A percentile compares a stretch with the other conserved stretches of the same genome.
Conservation (phyloP, 352 stramenopile genomes). For the Phytophthora podocarpi region DNA sequence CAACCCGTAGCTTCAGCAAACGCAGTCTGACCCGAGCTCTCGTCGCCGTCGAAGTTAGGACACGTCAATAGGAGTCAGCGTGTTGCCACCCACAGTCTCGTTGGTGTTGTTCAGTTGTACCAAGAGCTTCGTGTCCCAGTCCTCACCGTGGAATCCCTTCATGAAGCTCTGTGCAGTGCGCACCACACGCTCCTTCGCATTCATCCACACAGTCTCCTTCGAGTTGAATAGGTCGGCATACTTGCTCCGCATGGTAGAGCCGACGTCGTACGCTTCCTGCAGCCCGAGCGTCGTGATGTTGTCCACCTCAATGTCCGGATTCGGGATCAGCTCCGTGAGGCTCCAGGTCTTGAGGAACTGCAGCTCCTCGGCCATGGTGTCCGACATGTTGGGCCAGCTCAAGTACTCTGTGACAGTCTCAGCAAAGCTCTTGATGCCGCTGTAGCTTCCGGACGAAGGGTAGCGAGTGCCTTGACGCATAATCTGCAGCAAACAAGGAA, state of each 20-base stretch:
- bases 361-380: slow-evolving; percentile 39
- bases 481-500: slow-evolving; percentile 17
- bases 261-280: slow-evolving; percentile 48
- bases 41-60: slow-evolving; percentile 39
- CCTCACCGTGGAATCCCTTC: slow-evolving; percentile 47
- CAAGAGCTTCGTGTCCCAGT: slow-evolving; percentile 32
- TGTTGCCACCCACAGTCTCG: slow-evolving; percentile 47
- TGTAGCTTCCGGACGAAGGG: slow-evolving; percentile 58
- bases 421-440: slow-evolving; percentile 35
- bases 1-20: slow-evolving; percentile 35
- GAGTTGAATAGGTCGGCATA: slow-evolving; percentile 49
- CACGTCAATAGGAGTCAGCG: slow-evolving; percentile 61
- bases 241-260: slow-evolving; percentile 40
- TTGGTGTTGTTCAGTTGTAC: slow-evolving; percentile 48
- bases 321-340: slow-evolving; percentile 41
- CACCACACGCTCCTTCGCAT: slow-evolving; percentile 56
- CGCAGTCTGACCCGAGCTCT: slow-evolving; percentile 33
- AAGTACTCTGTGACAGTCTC: slow-evolving; percentile 39
- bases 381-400: slow-evolving; percentile 32
- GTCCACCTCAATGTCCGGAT: slow-evolving; percentile 42
- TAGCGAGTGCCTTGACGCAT: slow-evolving; percentile 66
- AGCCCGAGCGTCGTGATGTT: slow-evolving; percentile 63
- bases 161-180: slow-evolving; percentile 58
- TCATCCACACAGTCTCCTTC: slow-evolving; percentile 53
- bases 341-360: slow-evolving; percentile 56